Base-by-base conservation (phyloP, 129 eudicot species). In the Helianthus tuberosus region DNA sequence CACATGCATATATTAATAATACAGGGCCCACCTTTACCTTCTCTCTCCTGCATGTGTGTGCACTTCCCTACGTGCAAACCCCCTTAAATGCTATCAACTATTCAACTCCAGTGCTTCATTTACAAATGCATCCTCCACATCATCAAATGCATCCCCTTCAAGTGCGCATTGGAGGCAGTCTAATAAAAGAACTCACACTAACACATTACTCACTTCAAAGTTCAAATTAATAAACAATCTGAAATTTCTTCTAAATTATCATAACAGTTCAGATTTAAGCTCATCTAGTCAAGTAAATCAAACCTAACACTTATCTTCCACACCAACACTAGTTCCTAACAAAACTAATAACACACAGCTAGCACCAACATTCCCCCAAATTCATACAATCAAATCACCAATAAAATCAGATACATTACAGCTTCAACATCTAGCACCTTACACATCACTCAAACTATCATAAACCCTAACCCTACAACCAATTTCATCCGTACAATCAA, bases 321-420 rank as follows among this genome's bases (percentile, higher is more conserved):
- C 63, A 74, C 64, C 11, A 39, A 11, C 67, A 66, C 67, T 4
- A 27, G 32, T 53, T 75, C 54, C 41, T 15, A 20, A 20, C 13
- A 12, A 46, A 60, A 35, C 9, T 23, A 43, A 11, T 23, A n/a
- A n/a, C n/a, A n/a, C n/a, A n/a, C n/a, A n/a, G n/a, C n/a, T n/a
- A n/a, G n/a, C n/a, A n/a, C n/a, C n/a, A n/a, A n/a, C n/a, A 44
- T 43, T 73, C 68, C 41, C 63, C 57, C 69, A 4, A 73, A 10
- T 29, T 46, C 52, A 32, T 14, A 58, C 64, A 58, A 58, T 3
- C 38, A 58, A 25, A 10, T 58, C 62, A 69, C n/a, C 50, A 69
- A 32, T 46, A 46, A 46, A 35, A 54, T 38, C 53, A 11, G 44
- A 58, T 58, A 72, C 48, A 43, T 35, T 27, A 27, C 3, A 27